Evolutionary conservation across 176 grass and related monocot genomes (phyloP).

Genomic region (Metroxylon sagu): DNA sequence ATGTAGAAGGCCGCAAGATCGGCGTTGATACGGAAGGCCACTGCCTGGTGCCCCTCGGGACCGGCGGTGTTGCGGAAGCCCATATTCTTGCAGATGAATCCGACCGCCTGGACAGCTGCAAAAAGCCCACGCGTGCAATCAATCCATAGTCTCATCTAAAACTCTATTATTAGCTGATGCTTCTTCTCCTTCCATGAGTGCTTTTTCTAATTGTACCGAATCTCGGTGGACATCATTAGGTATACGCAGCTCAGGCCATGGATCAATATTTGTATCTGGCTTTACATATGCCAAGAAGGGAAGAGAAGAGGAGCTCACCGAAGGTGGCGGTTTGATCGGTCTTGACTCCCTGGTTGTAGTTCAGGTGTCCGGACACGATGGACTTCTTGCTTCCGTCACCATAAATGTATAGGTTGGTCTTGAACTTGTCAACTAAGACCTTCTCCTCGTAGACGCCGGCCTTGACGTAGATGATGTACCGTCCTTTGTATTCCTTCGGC

Average conservation of each 20-base stretch:
- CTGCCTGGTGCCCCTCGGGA: constrained; percentile 66
- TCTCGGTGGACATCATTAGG: no score
- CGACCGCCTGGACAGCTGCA: constrained; percentile 44
- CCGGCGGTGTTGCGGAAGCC: constrained; percentile 82
- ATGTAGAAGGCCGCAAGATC: constrained; percentile 70
- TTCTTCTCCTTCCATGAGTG: no score
- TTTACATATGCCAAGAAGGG: neutral
- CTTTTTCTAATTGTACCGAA: no score
- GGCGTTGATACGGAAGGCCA: constrained; percentile 58
- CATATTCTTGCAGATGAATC: constrained; percentile 85
- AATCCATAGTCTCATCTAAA: no score
- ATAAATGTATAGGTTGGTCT: constrained; percentile 73
- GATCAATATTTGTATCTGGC: no score
- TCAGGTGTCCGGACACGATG: constrained; percentile 17
- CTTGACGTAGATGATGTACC: constrained; percentile 92
- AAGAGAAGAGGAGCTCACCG: constrained; percentile 27
- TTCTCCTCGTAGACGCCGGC: constrained; percentile 75
- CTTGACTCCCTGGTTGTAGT: constrained; percentile 35
- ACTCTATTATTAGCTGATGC: no score
- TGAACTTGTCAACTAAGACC: constrained; percentile 37
- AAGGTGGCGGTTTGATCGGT: constrained; percentile 60
- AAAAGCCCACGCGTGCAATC: neutral
- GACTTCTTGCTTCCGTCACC: constrained; percentile 13
- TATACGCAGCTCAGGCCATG: neutral
- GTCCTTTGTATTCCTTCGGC: constrained; percentile 25